Evolutionary conservation across 2,329 filamentous ascomycete genomes (phyloP), one percentile per base, ranked within the genome.

Genomic region (Calonectria multiphialidica): DNA sequence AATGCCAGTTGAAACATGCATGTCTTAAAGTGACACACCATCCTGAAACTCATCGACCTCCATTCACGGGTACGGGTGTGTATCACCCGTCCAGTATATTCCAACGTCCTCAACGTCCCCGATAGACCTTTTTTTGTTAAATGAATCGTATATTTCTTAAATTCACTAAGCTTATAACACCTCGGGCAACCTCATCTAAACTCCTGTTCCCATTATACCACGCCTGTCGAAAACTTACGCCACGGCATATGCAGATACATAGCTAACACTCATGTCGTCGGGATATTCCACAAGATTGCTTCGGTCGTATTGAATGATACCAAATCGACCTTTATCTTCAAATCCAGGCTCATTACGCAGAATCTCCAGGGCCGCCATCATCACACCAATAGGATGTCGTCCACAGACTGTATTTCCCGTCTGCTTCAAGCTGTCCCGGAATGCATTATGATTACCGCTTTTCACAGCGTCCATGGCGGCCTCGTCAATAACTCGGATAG

Each of bases 321-420:
- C 91, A 83, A 98, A 97, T 65, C 82, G 87, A 5, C 90, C 84
- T 76, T 86, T 88, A 6, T 79, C 82, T 13, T 83, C 74, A 3
- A 45, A 76, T 18, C 42, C 61, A 12, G 82, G 81, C 30, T 86
- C 84, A 25, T 82, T 81, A 1, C 84, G 82, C 37, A 94, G 81
- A 61, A 88, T 85, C 84, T 98, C 96, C 72, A 98, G 83, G 0
- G 93, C 95, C 0, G 96, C 95, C 95, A 99, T 95, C 44, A 94
- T 90, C 5, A 98, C 93, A 0, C 97, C 96, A 78, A 99, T 98
- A 0, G 97, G 97, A 85, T 99, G 97, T 61, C 96, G 89, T 4
- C 97, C 97, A 80, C 97, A 99, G 0, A 99, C 95, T 0, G 97
- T 98, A 79, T 99, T 99, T 16, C 91, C 90, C 0, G 96, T 98